These are phyloP conservation scores for Trypanosoma lewisi DNA, from an alignment of 208 protist genomes.

Conservation along the genomic window DNA sequence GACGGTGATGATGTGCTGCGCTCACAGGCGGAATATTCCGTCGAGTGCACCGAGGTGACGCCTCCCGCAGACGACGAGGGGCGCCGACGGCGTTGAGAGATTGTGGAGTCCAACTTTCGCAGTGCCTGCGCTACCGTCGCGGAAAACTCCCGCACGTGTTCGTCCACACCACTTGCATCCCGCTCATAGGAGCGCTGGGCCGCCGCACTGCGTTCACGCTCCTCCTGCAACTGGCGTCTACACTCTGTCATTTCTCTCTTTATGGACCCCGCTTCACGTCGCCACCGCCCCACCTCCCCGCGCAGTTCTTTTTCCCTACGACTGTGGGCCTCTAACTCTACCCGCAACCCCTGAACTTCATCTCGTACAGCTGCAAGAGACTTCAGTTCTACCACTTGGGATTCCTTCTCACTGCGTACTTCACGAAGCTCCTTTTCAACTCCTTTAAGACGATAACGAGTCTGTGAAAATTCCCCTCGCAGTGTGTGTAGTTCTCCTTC, in stretches of 20 bases:
- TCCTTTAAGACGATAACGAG: background rate
- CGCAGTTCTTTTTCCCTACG: constrained; percentile 14
- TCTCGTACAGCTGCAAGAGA: constrained; percentile 6
- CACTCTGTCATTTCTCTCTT: constrained; percentile 5
- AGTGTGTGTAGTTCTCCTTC: background rate
- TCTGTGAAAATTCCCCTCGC: constrained; percentile 4
- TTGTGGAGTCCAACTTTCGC: constrained; percentile 5
- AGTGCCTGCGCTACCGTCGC: constrained; percentile 9
- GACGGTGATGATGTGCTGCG: constrained; percentile 8
- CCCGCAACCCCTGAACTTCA: background rate
- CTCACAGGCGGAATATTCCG: constrained; percentile 4
- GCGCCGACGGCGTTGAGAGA: background rate
- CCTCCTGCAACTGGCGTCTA: background rate
- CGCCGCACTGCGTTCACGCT: constrained; percentile 13
- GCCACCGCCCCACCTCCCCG: background rate
- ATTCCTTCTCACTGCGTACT: background rate
- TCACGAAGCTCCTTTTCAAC: background rate
- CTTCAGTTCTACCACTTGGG: background rate
- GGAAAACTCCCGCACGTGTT: constrained; percentile 10
- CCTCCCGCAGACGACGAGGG: constrained; percentile 1
- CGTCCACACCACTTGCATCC: background rate
- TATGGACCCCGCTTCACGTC: background rate
- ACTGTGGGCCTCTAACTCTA: background rate
- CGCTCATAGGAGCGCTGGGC: constrained; percentile 3
- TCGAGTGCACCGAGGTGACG: constrained; percentile 5